These are phyloP conservation scores for Tothia fuscella DNA, from an alignment of 2,329 filamentous ascomycete species.

Conservation along the genomic window DNA sequence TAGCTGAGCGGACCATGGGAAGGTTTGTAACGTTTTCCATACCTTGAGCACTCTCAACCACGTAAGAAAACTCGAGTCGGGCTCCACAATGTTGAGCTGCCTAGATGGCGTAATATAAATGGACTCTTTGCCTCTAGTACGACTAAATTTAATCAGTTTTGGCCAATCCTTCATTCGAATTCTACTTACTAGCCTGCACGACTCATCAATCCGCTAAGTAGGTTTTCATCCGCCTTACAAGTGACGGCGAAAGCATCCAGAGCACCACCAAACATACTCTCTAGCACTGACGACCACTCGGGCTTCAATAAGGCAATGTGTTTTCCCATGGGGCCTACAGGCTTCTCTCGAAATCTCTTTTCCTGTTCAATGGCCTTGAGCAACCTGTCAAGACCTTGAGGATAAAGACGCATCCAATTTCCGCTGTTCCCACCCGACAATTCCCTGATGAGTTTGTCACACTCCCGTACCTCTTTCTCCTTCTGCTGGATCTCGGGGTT, in stretches of 20 bases:
- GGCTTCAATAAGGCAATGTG: conserved; percentile 66
- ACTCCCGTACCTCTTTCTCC: not conserved
- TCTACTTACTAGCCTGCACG: not conserved
- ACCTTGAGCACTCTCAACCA: conserved; percentile 66
- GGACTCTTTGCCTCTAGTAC: too few species aligned
- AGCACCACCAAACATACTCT: conserved; percentile 57
- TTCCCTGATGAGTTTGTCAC: not conserved
- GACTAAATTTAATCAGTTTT: conserved; percentile 26
- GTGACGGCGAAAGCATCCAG: conserved; percentile 74
- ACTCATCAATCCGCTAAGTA: conserved; percentile 54
- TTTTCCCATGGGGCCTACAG: conserved; percentile 73
- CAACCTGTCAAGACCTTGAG: not conserved
- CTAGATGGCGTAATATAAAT: conserved; percentile 52
- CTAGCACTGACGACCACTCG: conserved; percentile 72
- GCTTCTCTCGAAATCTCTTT: conserved; percentile 53
- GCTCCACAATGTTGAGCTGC: conserved; percentile 55
- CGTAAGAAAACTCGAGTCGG: conserved; percentile 60
- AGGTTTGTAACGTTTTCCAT: too few species aligned
- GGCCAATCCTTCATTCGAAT: too few species aligned
- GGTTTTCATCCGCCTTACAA: conserved; percentile 61
- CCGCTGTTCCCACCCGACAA: not conserved
- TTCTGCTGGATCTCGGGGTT: not conserved
- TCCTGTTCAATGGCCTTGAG: conserved; percentile 55
- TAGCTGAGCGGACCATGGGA: too few species aligned
- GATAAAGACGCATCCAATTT: conserved; percentile 6